These are phyloP conservation scores for Lactifluus rugatus DNA, from an alignment of 768 basidiomycete species.

Conservation along the genomic window DNA sequence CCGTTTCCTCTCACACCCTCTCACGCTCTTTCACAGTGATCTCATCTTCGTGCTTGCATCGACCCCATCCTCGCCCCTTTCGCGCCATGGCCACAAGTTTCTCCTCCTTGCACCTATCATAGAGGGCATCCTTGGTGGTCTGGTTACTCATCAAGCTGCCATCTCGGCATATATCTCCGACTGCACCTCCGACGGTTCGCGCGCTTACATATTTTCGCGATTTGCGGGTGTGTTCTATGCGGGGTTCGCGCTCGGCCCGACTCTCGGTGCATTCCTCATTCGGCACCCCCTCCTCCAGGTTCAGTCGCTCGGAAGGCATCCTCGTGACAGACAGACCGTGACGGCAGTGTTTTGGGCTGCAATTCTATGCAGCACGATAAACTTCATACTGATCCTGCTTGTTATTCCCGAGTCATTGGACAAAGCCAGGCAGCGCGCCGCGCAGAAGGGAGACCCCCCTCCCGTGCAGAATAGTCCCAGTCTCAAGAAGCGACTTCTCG, in stretches of 20 bases:
- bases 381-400: slow-evolving; percentile 50
- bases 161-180: slow-evolving; percentile 62
- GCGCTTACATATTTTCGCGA: slow-evolving; percentile 47
- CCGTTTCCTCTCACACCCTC: neutral
- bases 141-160: slow-evolving; percentile 54
- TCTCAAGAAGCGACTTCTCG: slow-evolving; percentile 36
- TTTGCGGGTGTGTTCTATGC: slow-evolving; percentile 69
- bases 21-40: slow-evolving; percentile 44
- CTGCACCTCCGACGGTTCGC: slow-evolving; percentile 77
- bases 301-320: slow-evolving; percentile 18
- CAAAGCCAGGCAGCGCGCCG: slow-evolving; percentile 24
- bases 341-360: slow-evolving; percentile 47
- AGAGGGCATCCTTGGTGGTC: slow-evolving; percentile 76
- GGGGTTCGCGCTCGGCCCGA: slow-evolving; percentile 72
- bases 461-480: slow-evolving; percentile 24
- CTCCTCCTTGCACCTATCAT: slow-evolving; percentile 69
- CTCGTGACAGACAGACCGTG: slow-evolving; percentile 29
- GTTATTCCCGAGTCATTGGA: slow-evolving; percentile 41
- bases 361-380: slow-evolving; percentile 35
- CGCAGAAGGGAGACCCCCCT: slow-evolving; percentile 37
- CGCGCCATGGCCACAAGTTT: slow-evolving; percentile 58
- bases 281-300: slow-evolving; percentile 31
- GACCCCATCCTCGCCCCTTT: slow-evolving; percentile 46
- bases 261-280: slow-evolving; percentile 49
- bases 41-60: slow-evolving; percentile 72